Base-by-base conservation (phyloP, 2,329 filamentous ascomycete genomes). In the Fusarium continuum region DNA sequence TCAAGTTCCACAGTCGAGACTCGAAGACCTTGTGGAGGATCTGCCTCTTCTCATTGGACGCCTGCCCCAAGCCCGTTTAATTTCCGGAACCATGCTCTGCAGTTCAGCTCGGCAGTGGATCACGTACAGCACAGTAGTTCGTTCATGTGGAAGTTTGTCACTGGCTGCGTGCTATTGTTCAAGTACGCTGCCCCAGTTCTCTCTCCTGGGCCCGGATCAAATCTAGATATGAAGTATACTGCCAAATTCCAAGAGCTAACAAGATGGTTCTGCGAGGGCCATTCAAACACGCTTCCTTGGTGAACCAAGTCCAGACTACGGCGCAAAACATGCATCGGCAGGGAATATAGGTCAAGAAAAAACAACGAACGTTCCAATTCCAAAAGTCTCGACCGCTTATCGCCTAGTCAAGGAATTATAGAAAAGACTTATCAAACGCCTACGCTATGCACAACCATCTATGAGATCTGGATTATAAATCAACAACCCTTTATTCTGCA, bases 361-460 rank as follows among this genome's bases (percentile, higher is more conserved):
- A 46, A 22, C 17, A 28, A 31, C n/a, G n/a, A 29, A 29, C 26
- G 26, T 32, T 34, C 17, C n/a, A 40, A 40, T 49, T 19, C 20
- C 17, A n/a, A 36, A 44, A 34, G 16, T 29, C 28, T 44, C 28
- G 16, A 45, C 29, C 11, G 13, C 14, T 46, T 20, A 17, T 17
- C 28, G 31, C 32, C 17, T 23, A 40, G 17, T 22, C 41, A 29
- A 36, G 31, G 31, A 25, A 17, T n/a, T 19, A 29, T 23, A 16
- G 14, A 29, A 31, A 61, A 40, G n/a, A 38, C 50, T 36, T 29
- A 61, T 43, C 41, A 68, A 70, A 60, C 69, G 67, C 69, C 69
- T 48, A 59, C 69, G 69, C 69, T 71, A 70, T 71, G 69, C 49
- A 55, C 38, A 51, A 34, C 22, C 14, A 55, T 31, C 23, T 28